These are phyloP conservation scores for Parafenestella ontariensis DNA, from an alignment of 2,329 filamentous ascomycete species.

Conservation along the genomic window DNA sequence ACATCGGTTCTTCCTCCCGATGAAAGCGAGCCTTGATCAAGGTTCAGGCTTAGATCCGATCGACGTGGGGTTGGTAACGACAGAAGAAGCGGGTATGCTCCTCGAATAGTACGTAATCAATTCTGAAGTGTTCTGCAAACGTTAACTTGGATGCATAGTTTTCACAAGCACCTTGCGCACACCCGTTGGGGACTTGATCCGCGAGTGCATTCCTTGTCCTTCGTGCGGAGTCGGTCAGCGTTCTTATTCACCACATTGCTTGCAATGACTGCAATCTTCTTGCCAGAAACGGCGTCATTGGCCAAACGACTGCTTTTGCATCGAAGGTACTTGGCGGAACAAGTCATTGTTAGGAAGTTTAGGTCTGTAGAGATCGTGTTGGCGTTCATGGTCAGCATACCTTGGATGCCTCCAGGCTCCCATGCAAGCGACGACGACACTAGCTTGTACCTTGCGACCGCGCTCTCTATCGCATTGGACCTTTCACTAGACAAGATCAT, in stretches of 20 bases:
- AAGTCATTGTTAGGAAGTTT: slow-evolving; percentile 67
- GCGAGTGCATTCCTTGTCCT: slow-evolving; percentile 68
- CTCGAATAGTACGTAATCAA: slow-evolving; percentile 65
- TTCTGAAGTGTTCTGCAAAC: neutral
- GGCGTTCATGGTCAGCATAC: slow-evolving; percentile 77
- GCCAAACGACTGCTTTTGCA: slow-evolving; percentile 72
- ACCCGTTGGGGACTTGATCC: slow-evolving; percentile 78
- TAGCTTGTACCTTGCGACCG: slow-evolving; percentile 73
- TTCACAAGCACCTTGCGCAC: slow-evolving; percentile 73
- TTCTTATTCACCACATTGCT: slow-evolving; percentile 77
- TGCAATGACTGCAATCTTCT: slow-evolving; percentile 71
- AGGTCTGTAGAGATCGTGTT: slow-evolving; percentile 77
- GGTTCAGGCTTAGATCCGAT: slow-evolving; percentile 72
- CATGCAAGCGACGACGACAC: slow-evolving; percentile 77
- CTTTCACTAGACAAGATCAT: slow-evolving; percentile 74
- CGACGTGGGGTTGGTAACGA: slow-evolving; percentile 71
- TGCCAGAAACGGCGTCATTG: slow-evolving; percentile 68
- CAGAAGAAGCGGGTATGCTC: slow-evolving; percentile 68
- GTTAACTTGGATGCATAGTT: slow-evolving; percentile 54
- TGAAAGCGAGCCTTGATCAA: slow-evolving; percentile 68
- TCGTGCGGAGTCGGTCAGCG: slow-evolving; percentile 71
- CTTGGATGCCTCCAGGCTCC: slow-evolving; percentile 73
- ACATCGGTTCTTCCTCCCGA: slow-evolving; percentile 71
- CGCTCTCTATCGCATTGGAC: slow-evolving; percentile 72
- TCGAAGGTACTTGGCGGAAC: slow-evolving; percentile 66